These are phyloP conservation scores for Arthonia radiata DNA, from an alignment of 495 filamentous ascomycete species.

Conservation along the genomic window DNA sequence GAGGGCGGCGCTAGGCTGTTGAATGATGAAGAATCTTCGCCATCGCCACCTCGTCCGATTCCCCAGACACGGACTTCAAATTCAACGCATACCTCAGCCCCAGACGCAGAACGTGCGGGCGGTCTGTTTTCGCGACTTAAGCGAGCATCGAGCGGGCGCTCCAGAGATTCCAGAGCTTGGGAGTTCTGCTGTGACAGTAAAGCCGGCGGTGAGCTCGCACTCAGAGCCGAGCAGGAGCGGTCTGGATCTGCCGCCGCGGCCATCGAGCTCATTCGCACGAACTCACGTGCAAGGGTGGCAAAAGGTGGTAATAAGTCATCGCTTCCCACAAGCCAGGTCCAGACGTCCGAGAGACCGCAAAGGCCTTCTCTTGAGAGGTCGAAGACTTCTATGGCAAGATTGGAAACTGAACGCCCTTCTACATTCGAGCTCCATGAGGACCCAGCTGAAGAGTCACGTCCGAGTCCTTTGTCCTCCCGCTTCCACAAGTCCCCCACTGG, in stretches of 20 bases:
- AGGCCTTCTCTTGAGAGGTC: slow-evolving; percentile 8
- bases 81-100: slow-evolving; percentile 27
- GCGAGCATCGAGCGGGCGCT: slow-evolving; percentile 31
- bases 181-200: slow-evolving; percentile 57
- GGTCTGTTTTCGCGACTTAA: slow-evolving; percentile 11
- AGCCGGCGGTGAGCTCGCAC: slow-evolving; percentile 42
- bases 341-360: no score
- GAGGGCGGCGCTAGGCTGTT: slow-evolving; percentile 68
- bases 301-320: neutral
- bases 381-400: slow-evolving; percentile 5
- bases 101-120: slow-evolving; percentile 25
- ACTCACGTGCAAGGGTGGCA: slow-evolving; percentile 19
- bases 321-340: slow-evolving; percentile 5
- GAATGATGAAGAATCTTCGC: slow-evolving; percentile 32
- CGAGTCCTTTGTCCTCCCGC: no score
- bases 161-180: slow-evolving; percentile 64
- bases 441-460: slow-evolving; percentile 15
- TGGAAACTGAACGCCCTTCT: slow-evolving; percentile 11
- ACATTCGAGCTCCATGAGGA: slow-evolving; percentile 6
- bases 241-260: slow-evolving; percentile 44
- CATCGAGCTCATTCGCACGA: slow-evolving; percentile 43
- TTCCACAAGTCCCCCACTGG: slow-evolving; percentile 19
- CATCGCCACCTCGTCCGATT: slow-evolving; percentile 38
- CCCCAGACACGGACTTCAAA: no score
- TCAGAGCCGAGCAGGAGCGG: slow-evolving; percentile 45